Evolutionary conservation across 768 basidiomycete species (phyloP).

Genomic region (Lyophyllum semitale): DNA sequence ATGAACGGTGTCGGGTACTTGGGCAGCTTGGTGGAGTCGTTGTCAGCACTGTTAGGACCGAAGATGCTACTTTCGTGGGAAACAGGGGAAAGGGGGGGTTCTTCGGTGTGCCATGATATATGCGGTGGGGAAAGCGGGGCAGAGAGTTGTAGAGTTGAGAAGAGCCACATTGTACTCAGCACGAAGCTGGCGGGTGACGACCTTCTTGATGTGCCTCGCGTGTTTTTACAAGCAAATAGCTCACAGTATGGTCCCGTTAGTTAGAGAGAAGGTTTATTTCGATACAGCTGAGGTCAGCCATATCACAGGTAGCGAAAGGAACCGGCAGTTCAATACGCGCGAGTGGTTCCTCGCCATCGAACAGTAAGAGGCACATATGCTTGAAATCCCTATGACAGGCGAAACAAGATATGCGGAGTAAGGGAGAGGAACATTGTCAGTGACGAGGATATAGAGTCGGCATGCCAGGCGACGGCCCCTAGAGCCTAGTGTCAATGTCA

Average conservation of each 20-base stretch:
- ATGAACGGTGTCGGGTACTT: conserved; percentile 81
- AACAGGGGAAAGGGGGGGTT: conserved; percentile 76
- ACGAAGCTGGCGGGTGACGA: conserved; percentile 97
- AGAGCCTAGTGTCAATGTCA: no score
- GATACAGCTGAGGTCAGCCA: conserved; percentile 95
- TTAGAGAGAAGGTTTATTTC: conserved; percentile 94
- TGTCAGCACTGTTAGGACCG: conserved; percentile 82
- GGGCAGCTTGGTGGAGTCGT: conserved; percentile 89
- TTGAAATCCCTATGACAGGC: conserved; percentile 99
- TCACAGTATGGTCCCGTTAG: conserved; percentile 86
- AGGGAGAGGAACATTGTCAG: no score
- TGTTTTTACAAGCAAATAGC: conserved; percentile 96
- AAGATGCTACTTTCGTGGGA: conserved; percentile 94
- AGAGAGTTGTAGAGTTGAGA: conserved; percentile 98
- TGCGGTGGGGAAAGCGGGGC: conserved; percentile 90
- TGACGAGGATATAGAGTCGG: no score
- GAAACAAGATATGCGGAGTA: no score
- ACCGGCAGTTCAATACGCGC: conserved; percentile 93
- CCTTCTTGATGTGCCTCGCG: conserved; percentile 99
- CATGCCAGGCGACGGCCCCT: no score
- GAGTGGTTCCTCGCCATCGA: conserved; percentile 99
- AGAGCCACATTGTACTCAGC: conserved; percentile 99
- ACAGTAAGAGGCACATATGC: conserved; percentile 99
- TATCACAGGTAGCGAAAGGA: conserved; percentile 87
- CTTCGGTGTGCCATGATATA: conserved; percentile 89